Percentiles rank a stretch among this genome's conserved stretches.
These are phyloP conservation scores for Coprinopsis sp. DNA, from an alignment of 768 basidiomycete genomes.

Conservation along the genomic window DNA sequence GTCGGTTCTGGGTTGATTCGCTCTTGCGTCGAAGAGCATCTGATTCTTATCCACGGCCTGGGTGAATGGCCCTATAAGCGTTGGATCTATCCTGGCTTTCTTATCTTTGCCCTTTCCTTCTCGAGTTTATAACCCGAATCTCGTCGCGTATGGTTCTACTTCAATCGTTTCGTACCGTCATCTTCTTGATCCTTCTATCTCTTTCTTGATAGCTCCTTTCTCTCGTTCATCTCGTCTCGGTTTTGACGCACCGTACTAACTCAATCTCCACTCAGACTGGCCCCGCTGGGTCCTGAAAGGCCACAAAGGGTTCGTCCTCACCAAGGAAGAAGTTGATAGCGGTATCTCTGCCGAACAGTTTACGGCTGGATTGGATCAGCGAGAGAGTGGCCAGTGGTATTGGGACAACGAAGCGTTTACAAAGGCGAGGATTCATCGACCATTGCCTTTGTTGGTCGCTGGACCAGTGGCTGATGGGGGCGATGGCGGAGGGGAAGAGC, in stretches of 20 bases:
- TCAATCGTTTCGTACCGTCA: neutral
- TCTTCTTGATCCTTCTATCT: neutral
- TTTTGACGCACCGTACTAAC: neutral
- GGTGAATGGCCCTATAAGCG: too few species aligned
- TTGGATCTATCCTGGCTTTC: neutral
- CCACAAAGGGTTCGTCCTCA: slow-evolving; percentile 37
- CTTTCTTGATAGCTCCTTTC: neutral
- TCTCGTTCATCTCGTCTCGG: neutral
- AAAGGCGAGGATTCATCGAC: neutral
- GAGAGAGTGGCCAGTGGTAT: slow-evolving; percentile 18
- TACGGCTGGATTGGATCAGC: slow-evolving; percentile 23
- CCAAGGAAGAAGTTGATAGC: slow-evolving; percentile 28
- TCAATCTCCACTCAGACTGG: slow-evolving; percentile 31
- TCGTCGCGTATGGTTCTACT: neutral
- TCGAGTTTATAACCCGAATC: neutral
- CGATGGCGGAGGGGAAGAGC: too few species aligned
- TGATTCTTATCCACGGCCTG: too few species aligned
- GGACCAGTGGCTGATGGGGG: too few species aligned
- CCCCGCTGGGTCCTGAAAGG: slow-evolving; percentile 32
- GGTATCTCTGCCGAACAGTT: slow-evolving; percentile 30
- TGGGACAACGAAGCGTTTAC: slow-evolving; percentile 12
- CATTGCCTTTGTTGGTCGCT: too few species aligned
- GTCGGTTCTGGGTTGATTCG: too few species aligned
- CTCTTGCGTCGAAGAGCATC: too few species aligned
- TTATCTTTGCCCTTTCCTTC: neutral